These are phyloP conservation scores for Candida mattraensis DNA, from an alignment of 805 yeast genomes.

Conservation along the genomic window DNA sequence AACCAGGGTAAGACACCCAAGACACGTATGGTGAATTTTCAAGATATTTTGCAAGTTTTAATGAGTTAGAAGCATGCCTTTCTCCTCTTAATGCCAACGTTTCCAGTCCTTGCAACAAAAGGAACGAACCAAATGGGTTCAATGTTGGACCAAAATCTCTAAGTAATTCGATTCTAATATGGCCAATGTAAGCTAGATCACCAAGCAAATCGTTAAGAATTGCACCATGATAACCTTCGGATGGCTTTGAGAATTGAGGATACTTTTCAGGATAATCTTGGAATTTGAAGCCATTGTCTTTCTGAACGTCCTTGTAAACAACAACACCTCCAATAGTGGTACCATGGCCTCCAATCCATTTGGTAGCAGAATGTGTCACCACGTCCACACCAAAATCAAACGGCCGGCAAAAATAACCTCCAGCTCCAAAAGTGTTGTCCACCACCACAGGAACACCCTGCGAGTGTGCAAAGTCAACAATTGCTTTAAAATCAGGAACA, in stretches of 20 bases:
- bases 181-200: conserved; percentile 73
- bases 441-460: conserved; percentile 88
- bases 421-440: conserved; percentile 97
- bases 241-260: conserved; percentile 89
- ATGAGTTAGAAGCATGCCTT: conserved; percentile 83
- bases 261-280: conserved; percentile 77
- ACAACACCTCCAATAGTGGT: conserved; percentile 91
- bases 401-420: conserved; percentile 85
- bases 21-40: conserved; percentile 67
- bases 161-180: conserved; percentile 77
- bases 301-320: conserved; percentile 45
- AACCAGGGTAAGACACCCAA: conserved; percentile 93
- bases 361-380: conserved; percentile 91
- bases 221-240: conserved; percentile 92
- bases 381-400: conserved; percentile 89
- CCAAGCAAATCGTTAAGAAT: conserved; percentile 81
- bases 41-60: conserved; percentile 74
- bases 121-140: conserved; percentile 87
- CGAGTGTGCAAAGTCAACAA: conserved; percentile 76
- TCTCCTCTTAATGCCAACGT: conserved; percentile 92
- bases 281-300: conserved; percentile 94
- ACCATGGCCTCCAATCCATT: conserved; percentile 98
- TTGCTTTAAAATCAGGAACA: conserved; percentile 84
- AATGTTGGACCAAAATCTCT: conserved; percentile 91
- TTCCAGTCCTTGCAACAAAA: conserved; percentile 88